A percentile compares a stretch with the other conserved stretches of the same genome.
phyloP scores from a whole-genome alignment of 495 filamentous ascomycete genomes.

The Penicillium salamii region DNA sequence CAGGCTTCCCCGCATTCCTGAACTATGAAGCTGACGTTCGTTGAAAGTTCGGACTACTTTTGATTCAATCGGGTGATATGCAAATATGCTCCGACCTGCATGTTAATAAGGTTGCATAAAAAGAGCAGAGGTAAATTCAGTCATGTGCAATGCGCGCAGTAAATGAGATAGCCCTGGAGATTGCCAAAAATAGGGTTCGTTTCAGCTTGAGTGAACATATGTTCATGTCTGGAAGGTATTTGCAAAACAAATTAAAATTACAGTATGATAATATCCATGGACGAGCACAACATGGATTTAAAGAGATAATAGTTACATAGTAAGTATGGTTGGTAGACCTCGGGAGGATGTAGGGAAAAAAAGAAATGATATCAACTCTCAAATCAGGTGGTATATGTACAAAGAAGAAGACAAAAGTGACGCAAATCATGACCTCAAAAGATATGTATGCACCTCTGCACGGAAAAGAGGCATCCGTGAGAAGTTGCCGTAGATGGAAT shows the following conservation, averaged over 20 bases:
- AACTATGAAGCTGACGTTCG: not conserved
- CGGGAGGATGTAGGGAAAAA: conserved; percentile 12
- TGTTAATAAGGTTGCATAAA: too few species aligned
- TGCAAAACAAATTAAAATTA: too few species aligned
- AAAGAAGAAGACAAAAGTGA: conserved; percentile 21
- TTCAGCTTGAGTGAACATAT: not conserved
- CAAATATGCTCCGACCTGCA: not conserved
- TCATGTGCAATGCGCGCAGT: too few species aligned
- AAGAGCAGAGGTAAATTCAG: too few species aligned
- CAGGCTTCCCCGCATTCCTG: not conserved
- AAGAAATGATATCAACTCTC: conserved; percentile 23
- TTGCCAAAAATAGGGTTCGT: not conserved
- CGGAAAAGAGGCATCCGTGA: conserved; percentile 8
- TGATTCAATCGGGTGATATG: not conserved
- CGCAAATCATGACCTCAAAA: conserved; percentile 17
- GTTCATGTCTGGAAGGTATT: too few species aligned
- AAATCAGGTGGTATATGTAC: conserved; percentile 30
- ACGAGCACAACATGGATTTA: not conserved
- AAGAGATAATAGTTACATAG: not conserved
- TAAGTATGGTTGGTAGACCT: not conserved
- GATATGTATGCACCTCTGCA: conserved; percentile 17
- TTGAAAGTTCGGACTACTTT: not conserved
- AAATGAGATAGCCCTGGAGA: not conserved
- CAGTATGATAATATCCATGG: too few species aligned
- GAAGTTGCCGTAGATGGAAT: conserved; percentile 4